Base-by-base conservation (phyloP, 306 rosid genomes). In the Echinosophora koreensis region DNA sequence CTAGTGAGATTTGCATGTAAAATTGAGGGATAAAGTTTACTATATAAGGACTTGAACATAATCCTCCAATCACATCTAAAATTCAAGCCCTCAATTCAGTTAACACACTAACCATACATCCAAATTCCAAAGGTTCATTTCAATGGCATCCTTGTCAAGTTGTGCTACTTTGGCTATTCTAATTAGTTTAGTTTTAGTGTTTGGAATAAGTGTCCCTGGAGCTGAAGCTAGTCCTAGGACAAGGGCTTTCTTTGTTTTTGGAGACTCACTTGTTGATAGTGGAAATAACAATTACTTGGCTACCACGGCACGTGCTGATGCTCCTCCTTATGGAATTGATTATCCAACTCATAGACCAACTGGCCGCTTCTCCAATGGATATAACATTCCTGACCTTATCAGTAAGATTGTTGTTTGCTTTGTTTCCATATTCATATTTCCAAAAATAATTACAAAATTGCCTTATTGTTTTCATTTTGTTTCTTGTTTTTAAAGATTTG, bases 321-420 rank as follows among this genome's bases (percentile, higher is more conserved):
- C 78, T 1, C 88, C 86, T 37, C 97, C 96, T 44, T 92, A 92
- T 66, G 96, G 97, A 72, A 85, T 92, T 56, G 97, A 92, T 74
- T 85, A 87, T 52, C 89, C 97, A 18, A 70, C 87, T 66, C 93
- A 47, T 66, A 55, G 80, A 67, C 84, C 97, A 58, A 90, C 91
- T 6, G 97, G 97, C 3, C 90, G 97, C 57, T 92, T 92, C 71
- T 92, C 96, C 13, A 92, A 92, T 71, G 97, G 97, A 60, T 76
- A 27, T 61, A 92, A 85, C 74, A 92, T 92, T 54, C 97, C 97
- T 56, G 96, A 92, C 74, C 64, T 92, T 44, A 88, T 92, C 90
- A 86, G 22, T 22, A 22, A n/a, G n/a, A n/a, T n/a, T n/a, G n/a
- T n/a, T n/a, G n/a, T n/a, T n/a, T n/a, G n/a, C n/a, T n/a, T n/a